Base-by-base conservation (phyloP, 73 alveolate species). In the Paramecium caudatum region DNA sequence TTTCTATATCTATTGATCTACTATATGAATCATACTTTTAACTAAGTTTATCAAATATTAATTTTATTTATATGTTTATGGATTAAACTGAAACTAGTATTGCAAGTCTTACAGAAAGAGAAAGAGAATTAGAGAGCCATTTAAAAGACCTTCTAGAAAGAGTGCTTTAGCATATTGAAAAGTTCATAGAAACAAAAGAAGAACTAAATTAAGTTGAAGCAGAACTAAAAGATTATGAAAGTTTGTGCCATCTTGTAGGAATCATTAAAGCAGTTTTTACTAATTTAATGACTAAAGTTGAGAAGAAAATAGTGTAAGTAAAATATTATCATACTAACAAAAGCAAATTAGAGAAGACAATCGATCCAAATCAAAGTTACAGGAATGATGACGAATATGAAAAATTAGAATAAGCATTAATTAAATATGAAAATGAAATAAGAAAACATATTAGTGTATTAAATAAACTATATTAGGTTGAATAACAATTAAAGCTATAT, bases 211-310 rank as follows among this genome's bases (percentile, higher is more conserved):
- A 74, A 37, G 55, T 74, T 39, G 88, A 74, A 43, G 32, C 17
- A 21, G 88, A 74, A 13, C 32, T 74, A 30, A 74, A 74, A 74
- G 88, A 74, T 47, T 74, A 74, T 16, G 88, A 74, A 74, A 74
- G 47, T 74, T 74, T 74, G 47, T 15, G 46, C 3, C 43, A 37
- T 21, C 43, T 74, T 30, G 88, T 74, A 36, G 88, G 88, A 16
- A 74, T 74, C n/a, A 74, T 74, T 17, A 74, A 74, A 74, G 88
- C 43, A 8, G 43, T 74, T 19, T 74, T 74, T 74, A 41, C 88
- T 0, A 74, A 45, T 34, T 68, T 74, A 27, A 74, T 74, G 65
- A 23, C 21, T 15, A 74, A 74, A 74, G n/a, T 74, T 21, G 88
- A 74, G 10, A 41, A 74, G 69, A 74, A 74, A 43, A 16, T 74